Base-by-base conservation (phyloP, 768 basidiomycete genomes). In the Suillus plorans region DNA sequence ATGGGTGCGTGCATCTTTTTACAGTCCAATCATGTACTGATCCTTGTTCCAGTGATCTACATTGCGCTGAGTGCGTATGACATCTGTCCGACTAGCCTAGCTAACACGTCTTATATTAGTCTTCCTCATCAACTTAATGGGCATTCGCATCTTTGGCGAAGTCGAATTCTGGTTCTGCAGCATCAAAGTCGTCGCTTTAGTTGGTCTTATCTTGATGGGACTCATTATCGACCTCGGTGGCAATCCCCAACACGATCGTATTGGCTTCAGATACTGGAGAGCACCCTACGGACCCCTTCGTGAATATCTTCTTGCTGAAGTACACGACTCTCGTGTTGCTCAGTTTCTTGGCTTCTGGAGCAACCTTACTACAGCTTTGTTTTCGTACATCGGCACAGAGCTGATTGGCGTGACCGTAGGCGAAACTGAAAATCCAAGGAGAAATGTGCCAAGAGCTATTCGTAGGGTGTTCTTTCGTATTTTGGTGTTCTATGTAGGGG, bases 91-190 rank as follows among this genome's bases (percentile, higher is more conserved):
- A 57, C 28, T 53, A 37, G 34, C 60, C 34, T 16, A 65, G 41
- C 57, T 63, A 61, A 63, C 60, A 18, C 22, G 9, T 20, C 25
- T 64, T 42, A 9, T 8, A 52, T 18, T 63, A 87, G 84, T 88
- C 62, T 83, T 85, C 65, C 16, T 78, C 22, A 70, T 88, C 70
- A 89, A 87, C 71, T 73, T 87, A 22, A 77, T 88, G 60, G 89
- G 89, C 56, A 83, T 90, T 25, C 83, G 85, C 1, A 81, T 88
- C 70, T 87, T 84, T 64, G 86, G 85, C 20, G 81, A 82, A 69
- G 75, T 81, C 50, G 86, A 88, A 72, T 86, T 89, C 71, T 83
- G 79, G 73, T 85, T 86, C 69, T 82, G 74, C 57, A 72, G 71
- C 37, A 74, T 81, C 72, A 80, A 82, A 76, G 81, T 85, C 62